These are phyloP conservation scores for Wickerhamomyces sp. DNA, from an alignment of 1,139 yeast species.

Conservation along the genomic window DNA sequence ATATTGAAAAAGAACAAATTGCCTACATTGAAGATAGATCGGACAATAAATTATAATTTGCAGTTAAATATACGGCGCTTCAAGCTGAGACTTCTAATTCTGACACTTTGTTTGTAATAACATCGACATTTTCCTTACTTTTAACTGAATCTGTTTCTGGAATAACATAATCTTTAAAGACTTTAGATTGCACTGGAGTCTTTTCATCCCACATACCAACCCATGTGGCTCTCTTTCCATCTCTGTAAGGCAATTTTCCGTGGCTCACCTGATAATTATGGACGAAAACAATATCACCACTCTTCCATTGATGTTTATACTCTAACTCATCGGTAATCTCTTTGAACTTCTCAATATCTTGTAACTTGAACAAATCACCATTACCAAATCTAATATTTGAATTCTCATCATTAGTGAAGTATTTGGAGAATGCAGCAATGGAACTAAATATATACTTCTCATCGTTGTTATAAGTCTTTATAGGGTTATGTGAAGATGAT, in stretches of 20 bases:
- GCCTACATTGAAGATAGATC: neutral
- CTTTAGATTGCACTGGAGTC: neutral
- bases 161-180: conserved; percentile 2
- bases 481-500: conserved; percentile 27
- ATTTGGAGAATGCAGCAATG: conserved; percentile 19
- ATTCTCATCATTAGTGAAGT: conserved; percentile 11
- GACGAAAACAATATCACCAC: conserved; percentile 31
- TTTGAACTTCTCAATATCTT: conserved; percentile 22
- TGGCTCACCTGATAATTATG: conserved; percentile 33
- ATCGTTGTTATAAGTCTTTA: conserved; percentile 16
- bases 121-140: neutral
- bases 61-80: neutral
- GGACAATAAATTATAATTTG: neutral
- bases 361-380: conserved; percentile 20
- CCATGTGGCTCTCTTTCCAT: conserved; percentile 21
- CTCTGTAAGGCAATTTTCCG: conserved; percentile 25
- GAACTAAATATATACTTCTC: conserved; percentile 27
- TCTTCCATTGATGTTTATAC: conserved; percentile 26
- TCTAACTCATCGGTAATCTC: conserved; percentile 19
- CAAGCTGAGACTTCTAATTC: neutral
- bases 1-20: neutral
- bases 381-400: conserved; percentile 23
- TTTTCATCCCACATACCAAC: conserved; percentile 24
- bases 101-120: neutral
- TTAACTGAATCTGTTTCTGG: neutral